Conservation (phyloP, 2,329 filamentous ascomycete genomes). For the Aspergillus glaucus region DNA sequence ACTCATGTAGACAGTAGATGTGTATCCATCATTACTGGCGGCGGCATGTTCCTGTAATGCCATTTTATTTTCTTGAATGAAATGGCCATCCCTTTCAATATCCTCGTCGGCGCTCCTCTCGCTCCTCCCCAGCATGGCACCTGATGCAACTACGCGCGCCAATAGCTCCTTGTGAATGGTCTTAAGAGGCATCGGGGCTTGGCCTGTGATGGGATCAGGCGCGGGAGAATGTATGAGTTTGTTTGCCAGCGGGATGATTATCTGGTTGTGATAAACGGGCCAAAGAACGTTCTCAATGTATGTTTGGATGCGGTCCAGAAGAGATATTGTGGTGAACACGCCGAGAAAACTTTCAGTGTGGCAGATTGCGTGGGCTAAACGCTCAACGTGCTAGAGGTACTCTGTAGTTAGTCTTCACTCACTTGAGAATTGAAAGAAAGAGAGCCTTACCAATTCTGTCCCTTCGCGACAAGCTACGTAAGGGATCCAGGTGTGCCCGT, state of each 20-base stretch:
- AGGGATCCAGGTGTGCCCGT: background rate
- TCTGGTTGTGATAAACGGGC: background rate
- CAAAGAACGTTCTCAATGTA: background rate
- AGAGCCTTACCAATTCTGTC: background rate
- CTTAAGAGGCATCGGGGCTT: no score
- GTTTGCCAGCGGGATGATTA: background rate
- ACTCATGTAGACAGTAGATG: background rate
- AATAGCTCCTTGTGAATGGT: no score
- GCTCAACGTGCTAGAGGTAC: background rate
- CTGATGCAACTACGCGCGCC: no score
- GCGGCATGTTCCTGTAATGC: no score
- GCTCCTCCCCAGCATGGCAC: no score
- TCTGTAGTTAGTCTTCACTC: background rate
- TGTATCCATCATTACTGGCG: background rate
- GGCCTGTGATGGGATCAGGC: background rate
- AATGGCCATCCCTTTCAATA: no score
- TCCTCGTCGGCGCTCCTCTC: no score
- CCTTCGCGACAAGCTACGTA: background rate
- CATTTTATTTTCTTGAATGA: no score
- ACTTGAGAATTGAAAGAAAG: background rate
- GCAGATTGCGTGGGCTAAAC: background rate
- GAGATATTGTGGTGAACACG: background rate
- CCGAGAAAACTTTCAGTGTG: background rate
- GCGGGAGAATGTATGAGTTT: background rate
- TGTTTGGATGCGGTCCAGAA: background rate